These are phyloP conservation scores for Limonomyces culmigenus DNA, from an alignment of 1,284 basidiomycete species.

Conservation along the genomic window DNA sequence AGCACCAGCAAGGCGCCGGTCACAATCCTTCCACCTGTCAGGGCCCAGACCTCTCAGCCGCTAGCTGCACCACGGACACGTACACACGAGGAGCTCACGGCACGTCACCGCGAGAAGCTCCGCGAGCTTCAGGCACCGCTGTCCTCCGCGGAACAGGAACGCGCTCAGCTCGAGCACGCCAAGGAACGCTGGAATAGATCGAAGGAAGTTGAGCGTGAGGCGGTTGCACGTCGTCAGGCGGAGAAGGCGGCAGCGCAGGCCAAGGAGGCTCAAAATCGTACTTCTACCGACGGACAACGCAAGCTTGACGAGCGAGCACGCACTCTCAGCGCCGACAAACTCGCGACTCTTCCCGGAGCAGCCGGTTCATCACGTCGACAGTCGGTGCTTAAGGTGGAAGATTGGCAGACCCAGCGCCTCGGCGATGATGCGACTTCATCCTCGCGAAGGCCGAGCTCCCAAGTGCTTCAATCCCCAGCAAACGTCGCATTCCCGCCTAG, in stretches of 20 bases:
- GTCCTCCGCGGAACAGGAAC: conserved; percentile 53
- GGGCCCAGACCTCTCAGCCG: conserved; percentile 12
- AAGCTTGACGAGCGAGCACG: conserved; percentile 18
- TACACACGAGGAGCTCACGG: conserved; percentile 67
- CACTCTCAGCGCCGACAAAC: conserved; percentile 39
- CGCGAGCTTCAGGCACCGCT: conserved; percentile 56
- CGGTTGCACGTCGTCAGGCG: conserved; percentile 48
- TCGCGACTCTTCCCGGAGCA: conserved; percentile 24
- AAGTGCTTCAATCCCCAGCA: background rate
- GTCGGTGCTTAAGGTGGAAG: conserved; percentile 65
- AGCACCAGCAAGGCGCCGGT: conserved; percentile 15
- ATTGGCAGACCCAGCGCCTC: conserved; percentile 62
- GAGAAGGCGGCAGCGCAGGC: conserved; percentile 40
- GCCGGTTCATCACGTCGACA: conserved; percentile 37
- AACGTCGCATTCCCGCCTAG: background rate
- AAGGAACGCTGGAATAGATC: conserved; percentile 63
- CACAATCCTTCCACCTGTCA: conserved; percentile 52
- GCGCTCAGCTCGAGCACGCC: conserved; percentile 49
- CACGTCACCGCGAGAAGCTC: conserved; percentile 69
- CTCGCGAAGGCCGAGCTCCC: no score
- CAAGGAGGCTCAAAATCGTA: conserved; percentile 13
- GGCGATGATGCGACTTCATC: conserved; percentile 17
- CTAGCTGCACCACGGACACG: conserved; percentile 28
- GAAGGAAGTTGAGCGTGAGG: conserved; percentile 49
- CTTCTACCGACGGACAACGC: conserved; percentile 8